A percentile compares a stretch with the other conserved stretches of the same genome.
Conservation (phyloP, 2,329 filamentous ascomycete genomes). For the Xylariaceae sp. region DNA sequence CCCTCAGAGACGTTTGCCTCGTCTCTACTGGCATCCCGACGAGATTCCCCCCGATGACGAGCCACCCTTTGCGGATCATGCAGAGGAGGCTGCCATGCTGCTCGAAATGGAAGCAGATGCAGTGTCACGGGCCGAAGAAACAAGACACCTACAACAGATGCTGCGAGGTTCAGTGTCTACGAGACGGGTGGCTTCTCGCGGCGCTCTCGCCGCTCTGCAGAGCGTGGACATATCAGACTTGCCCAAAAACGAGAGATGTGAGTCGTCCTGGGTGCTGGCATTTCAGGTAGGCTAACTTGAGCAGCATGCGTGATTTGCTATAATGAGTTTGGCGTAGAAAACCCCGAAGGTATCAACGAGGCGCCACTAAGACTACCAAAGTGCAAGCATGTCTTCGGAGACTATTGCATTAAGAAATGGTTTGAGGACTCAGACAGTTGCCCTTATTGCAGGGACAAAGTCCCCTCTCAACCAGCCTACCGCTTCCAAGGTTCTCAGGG, state of each 20-base stretch:
- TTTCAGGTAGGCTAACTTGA: conserved; percentile 11
- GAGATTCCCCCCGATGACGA: conserved; percentile 7
- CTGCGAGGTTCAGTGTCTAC: conserved; percentile 35
- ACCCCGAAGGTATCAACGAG: conserved; percentile 52
- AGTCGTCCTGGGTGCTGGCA: conserved; percentile 12
- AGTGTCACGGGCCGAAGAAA: conserved; percentile 28
- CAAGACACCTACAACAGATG: conserved; percentile 37
- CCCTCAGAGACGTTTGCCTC: too few relatives aligned
- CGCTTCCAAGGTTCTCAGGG: conserved; percentile 9
- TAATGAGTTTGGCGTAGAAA: conserved; percentile 50
- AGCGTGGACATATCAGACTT: conserved; percentile 38
- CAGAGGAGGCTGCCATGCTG: conserved; percentile 22
- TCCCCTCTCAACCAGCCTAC: conserved; percentile 33
- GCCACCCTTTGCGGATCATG: conserved; percentile 1
- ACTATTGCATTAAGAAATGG: conserved; percentile 59
- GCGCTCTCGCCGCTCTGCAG: conserved; percentile 38
- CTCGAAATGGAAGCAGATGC: too few relatives aligned
- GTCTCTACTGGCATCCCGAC: conserved; percentile 3
- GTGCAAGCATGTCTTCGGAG: conserved; percentile 58
- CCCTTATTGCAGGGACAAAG: conserved; percentile 56
- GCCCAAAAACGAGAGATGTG: conserved; percentile 40
- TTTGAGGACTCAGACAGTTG: conserved; percentile 55
- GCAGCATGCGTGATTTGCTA: conserved; percentile 58
- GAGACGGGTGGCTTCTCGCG: conserved; percentile 40
- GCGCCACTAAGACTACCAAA: conserved; percentile 49